Base-by-base conservation (phyloP, 2,329 filamentous ascomycete genomes). In the Mariannaea elegans region DNA sequence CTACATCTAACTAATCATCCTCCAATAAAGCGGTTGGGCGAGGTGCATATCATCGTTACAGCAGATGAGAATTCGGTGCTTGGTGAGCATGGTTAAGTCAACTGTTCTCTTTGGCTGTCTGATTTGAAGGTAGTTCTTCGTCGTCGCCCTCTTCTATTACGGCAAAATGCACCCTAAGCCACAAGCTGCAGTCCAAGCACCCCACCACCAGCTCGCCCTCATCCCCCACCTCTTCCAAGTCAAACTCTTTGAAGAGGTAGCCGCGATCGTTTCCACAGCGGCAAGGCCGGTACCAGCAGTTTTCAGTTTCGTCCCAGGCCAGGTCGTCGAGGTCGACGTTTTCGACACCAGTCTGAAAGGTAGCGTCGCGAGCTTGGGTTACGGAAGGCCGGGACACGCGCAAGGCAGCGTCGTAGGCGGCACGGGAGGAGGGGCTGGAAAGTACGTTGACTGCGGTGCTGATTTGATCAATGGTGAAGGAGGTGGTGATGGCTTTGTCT, bases 241-340 rank as follows among this genome's bases (percentile, higher is more conserved):
- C 86, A 8, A 73, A 74, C 73, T 90, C 87, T 14, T 73, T 76
- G 62, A 90, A 83, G 24, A 82, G 72, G 70, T 86, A 90, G 1
- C 87, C 87, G 36, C 81, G 79, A 29, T 80, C 77, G 71, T 89
- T 89, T 36, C 88, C 88, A 72, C 88, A 90, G 51, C 88, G 83
- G 75, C 88, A 90, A 14, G 78, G 68, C 41, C 83, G 80, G 69
- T 81, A 84, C 85, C 87, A 90, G 39, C 78, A 72, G 49, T 76
- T 76, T 14, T 72, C 69, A 6, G 51, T 71, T 59, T 83, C 81
- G 66, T 88, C 84, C 64, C 79, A 85, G 8, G 75, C 76, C 19
- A 90, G 75, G 71, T 90, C 88, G 74, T 90, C 88, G 6, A 91
- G 80, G 71, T 91, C 88, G 31, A 89, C 77, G 3, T 80, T 82